Evolutionary conservation across 257 asterid genomes (phyloP).

Genomic region (Petrea volubilis): DNA sequence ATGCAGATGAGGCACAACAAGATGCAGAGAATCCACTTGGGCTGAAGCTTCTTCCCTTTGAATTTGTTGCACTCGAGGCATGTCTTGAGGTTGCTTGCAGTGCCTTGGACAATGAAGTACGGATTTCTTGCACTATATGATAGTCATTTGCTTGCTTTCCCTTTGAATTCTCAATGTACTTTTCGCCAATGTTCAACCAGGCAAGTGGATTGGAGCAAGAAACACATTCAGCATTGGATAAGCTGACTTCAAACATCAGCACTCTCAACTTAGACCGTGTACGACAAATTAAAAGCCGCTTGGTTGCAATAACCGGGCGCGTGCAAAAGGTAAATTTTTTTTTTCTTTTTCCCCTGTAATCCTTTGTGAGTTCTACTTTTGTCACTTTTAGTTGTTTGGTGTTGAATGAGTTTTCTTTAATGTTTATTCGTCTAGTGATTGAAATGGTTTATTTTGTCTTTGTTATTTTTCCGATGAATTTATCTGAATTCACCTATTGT

Average conservation of each 20-base stretch:
- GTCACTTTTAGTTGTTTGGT: too few species aligned
- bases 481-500: background rate
- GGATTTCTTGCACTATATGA: background rate
- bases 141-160: background rate
- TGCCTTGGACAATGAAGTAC: conserved; percentile 77
- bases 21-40: conserved; percentile 47
- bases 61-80: conserved; percentile 86
- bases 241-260: conserved; percentile 71
- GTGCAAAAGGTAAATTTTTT: conserved; percentile 71
- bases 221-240: conserved; percentile 83
- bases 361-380: background rate
- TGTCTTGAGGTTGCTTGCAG: conserved; percentile 93
- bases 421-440: background rate
- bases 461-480: background rate
- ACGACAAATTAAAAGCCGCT: conserved; percentile 78
- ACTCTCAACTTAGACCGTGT: conserved; percentile 85
- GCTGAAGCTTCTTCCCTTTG: conserved; percentile 78
- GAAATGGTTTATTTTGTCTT: background rate
- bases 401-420: background rate
- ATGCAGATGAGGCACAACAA: conserved; percentile 38
- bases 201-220: conserved; percentile 77
- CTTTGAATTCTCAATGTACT: background rate
- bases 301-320: conserved; percentile 85
- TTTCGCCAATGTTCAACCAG: conserved; percentile 30
- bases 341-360: background rate